Percentiles rank a stretch among this genome's conserved stretches.
Evolutionary conservation across 768 basidiomycete species (phyloP).

Genomic region (Suillus subluteus): DNA sequence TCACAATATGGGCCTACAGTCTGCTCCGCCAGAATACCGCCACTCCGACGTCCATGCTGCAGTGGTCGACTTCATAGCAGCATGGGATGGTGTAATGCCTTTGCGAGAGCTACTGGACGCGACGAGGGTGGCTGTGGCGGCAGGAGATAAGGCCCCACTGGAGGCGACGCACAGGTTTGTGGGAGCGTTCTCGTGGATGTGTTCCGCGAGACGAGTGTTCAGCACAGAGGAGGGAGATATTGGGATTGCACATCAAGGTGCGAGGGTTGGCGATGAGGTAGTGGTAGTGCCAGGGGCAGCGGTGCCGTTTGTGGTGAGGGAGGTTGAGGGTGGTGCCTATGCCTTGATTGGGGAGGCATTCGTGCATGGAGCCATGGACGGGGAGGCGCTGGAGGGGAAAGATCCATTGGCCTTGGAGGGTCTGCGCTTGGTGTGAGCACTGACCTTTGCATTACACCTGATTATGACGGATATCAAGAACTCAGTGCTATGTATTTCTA

Average conservation of each 20-base stretch:
- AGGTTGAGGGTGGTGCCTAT: constrained; percentile 14
- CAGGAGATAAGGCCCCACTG: neutral
- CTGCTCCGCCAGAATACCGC: neutral
- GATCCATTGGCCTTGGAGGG: neutral
- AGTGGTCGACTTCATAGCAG: neutral
- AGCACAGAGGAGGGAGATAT: neutral
- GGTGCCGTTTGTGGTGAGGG: constrained; percentile 15
- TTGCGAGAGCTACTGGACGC: neutral
- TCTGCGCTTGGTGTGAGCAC: neutral
- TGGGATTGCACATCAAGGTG: neutral
- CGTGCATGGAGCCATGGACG: constrained; percentile 14
- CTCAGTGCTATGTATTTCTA: neutral
- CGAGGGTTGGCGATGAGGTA: constrained; percentile 11
- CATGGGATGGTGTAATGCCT: neutral
- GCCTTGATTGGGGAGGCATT: constrained; percentile 15
- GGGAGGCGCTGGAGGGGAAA: constrained; percentile 9
- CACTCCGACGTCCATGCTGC: neutral
- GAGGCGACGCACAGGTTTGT: neutral
- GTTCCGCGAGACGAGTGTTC: neutral
- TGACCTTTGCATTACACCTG: neutral
- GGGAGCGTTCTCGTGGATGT: neutral
- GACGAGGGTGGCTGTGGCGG: neutral
- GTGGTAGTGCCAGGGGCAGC: constrained; percentile 10
- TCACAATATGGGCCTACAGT: neutral
- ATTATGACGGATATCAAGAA: neutral